These are phyloP conservation scores for Neurospora sp. DNA, from an alignment of 495 filamentous ascomycete species.

Conservation along the genomic window DNA sequence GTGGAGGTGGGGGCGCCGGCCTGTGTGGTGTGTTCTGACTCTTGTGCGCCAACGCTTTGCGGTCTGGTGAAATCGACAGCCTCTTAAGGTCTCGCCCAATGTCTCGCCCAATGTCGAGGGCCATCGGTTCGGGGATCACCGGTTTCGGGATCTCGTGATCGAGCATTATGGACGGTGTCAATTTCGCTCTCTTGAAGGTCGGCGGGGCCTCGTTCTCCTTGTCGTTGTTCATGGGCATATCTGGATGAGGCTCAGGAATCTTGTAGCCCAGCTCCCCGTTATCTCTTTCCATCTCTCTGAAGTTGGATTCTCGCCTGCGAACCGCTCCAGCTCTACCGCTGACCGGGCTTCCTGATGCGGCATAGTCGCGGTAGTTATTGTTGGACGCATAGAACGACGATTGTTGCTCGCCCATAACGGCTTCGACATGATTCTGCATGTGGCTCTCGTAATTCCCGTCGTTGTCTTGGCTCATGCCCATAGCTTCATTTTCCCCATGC, in stretches of 20 bases:
- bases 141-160: constrained; percentile 53
- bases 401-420: constrained; percentile 19
- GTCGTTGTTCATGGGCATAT: constrained; percentile 51
- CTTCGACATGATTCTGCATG: constrained; percentile 25
- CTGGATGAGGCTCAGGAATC: constrained; percentile 47
- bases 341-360: constrained; percentile 35
- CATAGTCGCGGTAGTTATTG: constrained; percentile 24
- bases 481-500: constrained; percentile 23
- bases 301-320: constrained; percentile 19
- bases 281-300: constrained; percentile 1
- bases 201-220: constrained; percentile 77
- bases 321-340: constrained; percentile 26
- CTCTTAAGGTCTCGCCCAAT: constrained; percentile 6
- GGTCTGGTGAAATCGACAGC: constrained; percentile 39
- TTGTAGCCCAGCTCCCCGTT: constrained; percentile 41
- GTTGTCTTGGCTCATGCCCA: constrained; percentile 24
- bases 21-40: constrained; percentile 77
- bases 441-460: constrained; percentile 16
- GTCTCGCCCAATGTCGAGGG: constrained; percentile 16
- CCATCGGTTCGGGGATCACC: constrained; percentile 24
- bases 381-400: constrained; percentile 26
- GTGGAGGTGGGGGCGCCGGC: constrained; percentile 72
- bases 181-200: constrained; percentile 50
- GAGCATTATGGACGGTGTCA: constrained; percentile 36
- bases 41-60: constrained; percentile 58